phyloP scores from a whole-genome alignment of 2,329 filamentous ascomycete species.

The Pseudopithomyces maydicus region DNA sequence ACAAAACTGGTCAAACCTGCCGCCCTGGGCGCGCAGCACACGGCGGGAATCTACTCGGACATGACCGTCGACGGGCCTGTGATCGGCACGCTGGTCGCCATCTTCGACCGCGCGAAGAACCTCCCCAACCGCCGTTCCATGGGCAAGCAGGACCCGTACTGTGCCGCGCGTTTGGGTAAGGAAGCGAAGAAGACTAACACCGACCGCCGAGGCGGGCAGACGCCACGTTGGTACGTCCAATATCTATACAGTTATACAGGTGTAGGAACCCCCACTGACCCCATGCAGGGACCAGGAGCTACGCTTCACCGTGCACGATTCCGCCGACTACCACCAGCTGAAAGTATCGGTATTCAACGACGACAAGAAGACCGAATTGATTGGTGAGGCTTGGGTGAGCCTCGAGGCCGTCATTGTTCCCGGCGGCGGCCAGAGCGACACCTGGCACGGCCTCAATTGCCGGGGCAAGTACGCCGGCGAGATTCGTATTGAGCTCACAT shows the following conservation, averaged over 20 bases:
- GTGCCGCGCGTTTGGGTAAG: constrained; percentile 89
- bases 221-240: constrained; percentile 86
- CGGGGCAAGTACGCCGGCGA: constrained; percentile 96
- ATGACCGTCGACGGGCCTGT: constrained; percentile 90
- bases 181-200: constrained; percentile 97
- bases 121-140: constrained; percentile 95
- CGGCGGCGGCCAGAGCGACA: constrained; percentile 90
- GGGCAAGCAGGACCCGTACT: constrained; percentile 98
- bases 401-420: constrained; percentile 79
- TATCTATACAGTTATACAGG: no score
- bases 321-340: constrained; percentile 91
- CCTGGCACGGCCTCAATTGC: constrained; percentile 87
- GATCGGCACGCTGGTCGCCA: constrained; percentile 89
- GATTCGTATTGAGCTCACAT: constrained; percentile 92
- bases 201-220: constrained; percentile 92
- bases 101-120: constrained; percentile 96
- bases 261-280: constrained; percentile 19
- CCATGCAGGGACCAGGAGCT: constrained; percentile 88
- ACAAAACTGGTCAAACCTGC: constrained; percentile 36
- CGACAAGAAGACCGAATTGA: constrained; percentile 95
- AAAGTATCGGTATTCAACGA: constrained; percentile 98
- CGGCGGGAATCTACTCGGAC: constrained; percentile 91
- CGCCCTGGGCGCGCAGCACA: constrained; percentile 67
- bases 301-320: constrained; percentile 94
- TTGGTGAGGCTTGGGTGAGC: constrained; percentile 91